Percentiles rank a stretch among this genome's conserved stretches.
Conservation (phyloP, 345 rosid genomes). For the Combretum micranthum region DNA sequence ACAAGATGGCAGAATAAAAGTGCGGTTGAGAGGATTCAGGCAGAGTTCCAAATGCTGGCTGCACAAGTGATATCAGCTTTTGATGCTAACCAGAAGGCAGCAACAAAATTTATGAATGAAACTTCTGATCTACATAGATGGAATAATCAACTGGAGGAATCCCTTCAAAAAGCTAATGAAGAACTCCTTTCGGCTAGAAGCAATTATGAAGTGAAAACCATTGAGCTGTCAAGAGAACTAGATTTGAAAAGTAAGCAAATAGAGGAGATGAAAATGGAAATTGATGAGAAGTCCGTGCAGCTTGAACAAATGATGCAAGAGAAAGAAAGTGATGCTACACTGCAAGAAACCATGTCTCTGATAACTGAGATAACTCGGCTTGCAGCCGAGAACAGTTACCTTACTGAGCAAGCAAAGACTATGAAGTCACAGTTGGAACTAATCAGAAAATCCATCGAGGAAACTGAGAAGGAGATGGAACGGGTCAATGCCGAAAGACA, state of each 20-base stretch:
- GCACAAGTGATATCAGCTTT: constrained; percentile 30
- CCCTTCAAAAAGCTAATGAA: constrained; percentile 25
- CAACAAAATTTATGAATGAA: constrained; percentile 30
- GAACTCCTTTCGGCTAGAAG: constrained; percentile 18
- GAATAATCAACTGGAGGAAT: constrained; percentile 27
- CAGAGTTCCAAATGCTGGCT: constrained; percentile 31
- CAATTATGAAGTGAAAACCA: constrained; percentile 19
- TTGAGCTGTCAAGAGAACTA: constrained; percentile 16
- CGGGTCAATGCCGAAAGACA: constrained; percentile 8
- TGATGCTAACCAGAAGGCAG: constrained; percentile 37
- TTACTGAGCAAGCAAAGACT: constrained; percentile 8
- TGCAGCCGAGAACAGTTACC: constrained; percentile 2
- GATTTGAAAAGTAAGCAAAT: constrained; percentile 17
- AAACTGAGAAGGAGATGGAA: constrained; percentile 2
- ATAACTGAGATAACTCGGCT: constrained; percentile 8
- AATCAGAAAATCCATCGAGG: constrained; percentile 4
- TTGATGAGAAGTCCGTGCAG: constrained; percentile 21
- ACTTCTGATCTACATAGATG: constrained; percentile 21
- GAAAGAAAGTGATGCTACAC: constrained; percentile 8
- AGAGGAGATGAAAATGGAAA: constrained; percentile 15
- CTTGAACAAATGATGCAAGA: constrained; percentile 21
- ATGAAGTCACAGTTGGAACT: constrained; percentile 4
- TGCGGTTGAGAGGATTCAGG: constrained; percentile 38
- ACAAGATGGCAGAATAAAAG: constrained; percentile 23
- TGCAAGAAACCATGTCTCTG: constrained; percentile 2